Conservation (phyloP, 306 rosid genomes). For the Prinsepia uniflora region DNA sequence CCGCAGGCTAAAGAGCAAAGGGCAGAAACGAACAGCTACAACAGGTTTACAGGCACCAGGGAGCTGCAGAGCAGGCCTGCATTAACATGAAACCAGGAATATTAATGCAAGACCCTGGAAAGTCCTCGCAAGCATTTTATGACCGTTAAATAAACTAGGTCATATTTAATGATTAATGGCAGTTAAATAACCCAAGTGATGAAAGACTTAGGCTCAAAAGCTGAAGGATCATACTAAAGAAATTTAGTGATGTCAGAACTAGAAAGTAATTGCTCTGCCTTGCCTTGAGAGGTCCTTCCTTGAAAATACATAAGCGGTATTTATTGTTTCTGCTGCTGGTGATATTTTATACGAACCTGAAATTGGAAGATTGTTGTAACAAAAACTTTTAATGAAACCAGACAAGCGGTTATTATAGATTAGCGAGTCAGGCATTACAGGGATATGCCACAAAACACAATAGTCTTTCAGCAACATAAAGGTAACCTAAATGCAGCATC, state of each 20-base stretch:
- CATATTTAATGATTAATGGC: too few relatives aligned
- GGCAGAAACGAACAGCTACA: slow-evolving; percentile 83
- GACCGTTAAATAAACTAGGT: too few relatives aligned
- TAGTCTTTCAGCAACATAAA: neutral
- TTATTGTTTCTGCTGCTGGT: slow-evolving; percentile 54
- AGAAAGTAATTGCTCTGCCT: slow-evolving; percentile 20
- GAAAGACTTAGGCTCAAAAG: slow-evolving; percentile 3
- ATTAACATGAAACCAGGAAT: slow-evolving; percentile 28
- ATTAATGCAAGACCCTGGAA: slow-evolving; percentile 14
- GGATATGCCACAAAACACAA: neutral
- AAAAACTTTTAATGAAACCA: slow-evolving; percentile 3
- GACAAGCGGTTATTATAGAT: neutral
- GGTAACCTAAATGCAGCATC: neutral
- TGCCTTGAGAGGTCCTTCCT: slow-evolving; percentile 83
- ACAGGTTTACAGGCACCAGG: slow-evolving; percentile 86
- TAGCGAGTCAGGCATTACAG: neutral
- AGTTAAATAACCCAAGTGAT: too few relatives aligned
- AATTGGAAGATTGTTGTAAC: slow-evolving; percentile 28
- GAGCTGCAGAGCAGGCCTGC: slow-evolving; percentile 89
- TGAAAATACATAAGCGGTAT: slow-evolving; percentile 74
- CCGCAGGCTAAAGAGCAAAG: slow-evolving; percentile 54
- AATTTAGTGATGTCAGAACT: slow-evolving; percentile 9
- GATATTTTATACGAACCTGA: slow-evolving; percentile 66
- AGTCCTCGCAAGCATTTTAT: neutral
- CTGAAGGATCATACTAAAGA: neutral